phyloP scores from a whole-genome alignment of 78 protist species.

The Protostelium mycophagum region DNA sequence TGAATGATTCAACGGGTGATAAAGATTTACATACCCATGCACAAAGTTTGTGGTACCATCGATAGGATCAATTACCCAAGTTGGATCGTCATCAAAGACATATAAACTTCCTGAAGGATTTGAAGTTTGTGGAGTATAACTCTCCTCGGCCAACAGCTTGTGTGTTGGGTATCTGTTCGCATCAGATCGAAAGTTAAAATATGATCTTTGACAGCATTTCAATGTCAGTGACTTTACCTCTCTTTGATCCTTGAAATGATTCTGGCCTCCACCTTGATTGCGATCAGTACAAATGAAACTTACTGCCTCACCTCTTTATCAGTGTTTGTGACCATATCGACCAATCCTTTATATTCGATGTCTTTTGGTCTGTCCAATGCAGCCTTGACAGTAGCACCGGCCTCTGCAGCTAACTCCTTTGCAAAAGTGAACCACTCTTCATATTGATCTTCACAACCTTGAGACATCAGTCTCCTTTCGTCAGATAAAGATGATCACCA shows the following conservation, averaged over 20 bases:
- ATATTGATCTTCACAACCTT: background rate
- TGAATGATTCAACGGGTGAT: background rate
- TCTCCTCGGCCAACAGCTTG: background rate
- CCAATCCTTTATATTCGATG: slow-evolving; percentile 47
- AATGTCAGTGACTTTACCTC: no score
- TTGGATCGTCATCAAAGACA: slow-evolving; percentile 1
- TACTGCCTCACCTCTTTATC: slow-evolving; percentile 19
- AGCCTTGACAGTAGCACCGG: background rate
- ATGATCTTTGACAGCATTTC: no score
- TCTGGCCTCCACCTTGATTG: background rate
- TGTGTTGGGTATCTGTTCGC: background rate
- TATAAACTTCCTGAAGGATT: background rate
- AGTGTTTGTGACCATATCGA: slow-evolving; percentile 65
- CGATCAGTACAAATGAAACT: background rate
- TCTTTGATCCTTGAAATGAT: background rate
- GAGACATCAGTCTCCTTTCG: background rate
- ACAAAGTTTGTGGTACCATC: slow-evolving; percentile 79
- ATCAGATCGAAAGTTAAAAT: background rate
- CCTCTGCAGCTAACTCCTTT: background rate
- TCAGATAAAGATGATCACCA: no score
- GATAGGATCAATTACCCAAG: slow-evolving; percentile 68
- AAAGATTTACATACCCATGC: no score
- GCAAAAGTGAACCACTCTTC: background rate
- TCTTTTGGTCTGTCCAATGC: slow-evolving; percentile 10
- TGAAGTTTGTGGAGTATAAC: background rate